Base-by-base conservation (phyloP, 495 filamentous ascomycete species). In the Penicillium canariense region DNA sequence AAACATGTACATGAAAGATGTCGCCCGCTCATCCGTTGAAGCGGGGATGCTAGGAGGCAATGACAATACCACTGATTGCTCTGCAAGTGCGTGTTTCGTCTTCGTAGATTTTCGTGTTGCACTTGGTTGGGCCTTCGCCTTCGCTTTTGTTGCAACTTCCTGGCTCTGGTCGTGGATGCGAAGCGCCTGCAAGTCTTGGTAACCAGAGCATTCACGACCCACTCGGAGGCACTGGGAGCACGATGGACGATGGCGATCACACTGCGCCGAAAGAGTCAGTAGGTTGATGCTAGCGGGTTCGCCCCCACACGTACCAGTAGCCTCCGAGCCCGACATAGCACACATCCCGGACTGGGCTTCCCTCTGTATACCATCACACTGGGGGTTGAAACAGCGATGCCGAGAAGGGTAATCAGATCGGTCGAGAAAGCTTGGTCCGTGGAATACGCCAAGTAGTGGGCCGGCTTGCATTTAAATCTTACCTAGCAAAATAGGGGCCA, bases 191-290 rank as follows among this genome's bases (percentile, higher is more conserved):
- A 30, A 32, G 18, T 55, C 58, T 45, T 42, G 52, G 39, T 60
- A 56, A 2, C 52, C 58, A 3, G 51, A 52, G 34, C 58, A 60
- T 28, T 55, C 43, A 39, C 51, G 30, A 11, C 50, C 49, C 15
- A 48, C 46, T 20, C 52, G 32, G 1, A 56, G 25, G n/a, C 58
- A 60, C 22, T 60, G 48, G 20, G 58, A 60, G 39, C 48, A 60
- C 4, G 52, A 60, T 1, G 58, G 52, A 3, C 35, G 30, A 31
- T 48, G 42, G 18, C 43, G 47, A 43, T 60, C 58, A 42, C 58
- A 60, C 58, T 60, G 28, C 11, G 20, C 31, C 6, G 2, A n/a
- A 20, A 40, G 36, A 14, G 42, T 45, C 4, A 45, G 22, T 12
- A 17, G 23, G 6, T 17, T 15, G 23, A 3, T 0, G 23, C 11